Percentiles rank a stretch among this genome's conserved stretches.
phyloP scores from a whole-genome alignment of 2,329 filamentous ascomycete genomes.

The Fusarium aywerte region DNA sequence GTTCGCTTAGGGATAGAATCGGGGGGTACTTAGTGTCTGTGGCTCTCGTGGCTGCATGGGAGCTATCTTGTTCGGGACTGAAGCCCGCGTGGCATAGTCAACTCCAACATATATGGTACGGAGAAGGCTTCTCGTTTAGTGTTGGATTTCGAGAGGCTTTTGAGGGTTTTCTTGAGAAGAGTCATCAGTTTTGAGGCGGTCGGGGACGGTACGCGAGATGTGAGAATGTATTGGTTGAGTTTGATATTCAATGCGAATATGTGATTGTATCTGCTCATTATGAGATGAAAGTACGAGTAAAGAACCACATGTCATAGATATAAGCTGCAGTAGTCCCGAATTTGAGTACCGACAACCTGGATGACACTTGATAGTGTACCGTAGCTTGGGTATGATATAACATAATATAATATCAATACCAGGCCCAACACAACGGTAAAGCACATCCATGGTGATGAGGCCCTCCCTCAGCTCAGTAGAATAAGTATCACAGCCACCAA shows the following conservation, averaged over 20 bases:
- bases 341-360: constrained; percentile 14
- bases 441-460: constrained; percentile 9
- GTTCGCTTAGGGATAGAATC: background rate
- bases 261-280: constrained; percentile 10
- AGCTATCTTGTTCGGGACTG: constrained; percentile 26
- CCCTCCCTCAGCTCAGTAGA: background rate
- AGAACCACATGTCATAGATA: background rate
- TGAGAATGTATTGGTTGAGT: background rate
- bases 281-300: background rate
- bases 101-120: constrained; percentile 3
- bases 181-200: background rate
- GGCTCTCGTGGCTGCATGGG: constrained; percentile 30
- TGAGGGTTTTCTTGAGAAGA: background rate
- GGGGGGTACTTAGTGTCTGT: constrained; percentile 11
- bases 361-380: background rate
- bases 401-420: background rate
- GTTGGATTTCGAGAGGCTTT: constrained; percentile 15
- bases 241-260: constrained; percentile 16
- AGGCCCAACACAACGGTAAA: constrained; percentile 16
- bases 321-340: background rate
- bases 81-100: constrained; percentile 35
- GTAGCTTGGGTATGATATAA: background rate
- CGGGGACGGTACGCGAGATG: constrained; percentile 13
- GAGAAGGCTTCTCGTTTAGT: constrained; percentile 28
- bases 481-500: constrained; percentile 17